phyloP scores from a whole-genome alignment of 768 basidiomycete species.

The Dentipellis fragilis region DNA sequence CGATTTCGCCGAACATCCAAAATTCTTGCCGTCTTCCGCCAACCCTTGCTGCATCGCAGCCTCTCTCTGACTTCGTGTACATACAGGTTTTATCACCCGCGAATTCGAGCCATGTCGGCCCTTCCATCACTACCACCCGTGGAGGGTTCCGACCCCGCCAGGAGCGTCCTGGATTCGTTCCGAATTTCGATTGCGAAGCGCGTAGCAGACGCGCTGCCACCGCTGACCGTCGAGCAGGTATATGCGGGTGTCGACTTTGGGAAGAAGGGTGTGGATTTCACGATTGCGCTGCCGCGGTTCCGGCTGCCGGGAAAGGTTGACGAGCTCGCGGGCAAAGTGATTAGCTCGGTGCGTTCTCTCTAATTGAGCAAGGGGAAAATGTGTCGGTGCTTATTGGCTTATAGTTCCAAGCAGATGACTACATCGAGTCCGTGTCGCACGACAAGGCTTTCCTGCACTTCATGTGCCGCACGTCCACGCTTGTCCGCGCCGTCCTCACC shows the following conservation, averaged over 20 bases:
- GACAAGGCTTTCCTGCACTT: constrained; percentile 83
- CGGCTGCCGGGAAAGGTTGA: constrained; percentile 76
- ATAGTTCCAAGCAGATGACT: constrained; percentile 81
- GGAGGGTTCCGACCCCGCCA: constrained; percentile 48
- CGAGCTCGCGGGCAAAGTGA: constrained; percentile 62
- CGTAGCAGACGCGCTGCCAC: constrained; percentile 53
- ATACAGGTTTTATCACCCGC: not conserved
- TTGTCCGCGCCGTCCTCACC: constrained; percentile 55
- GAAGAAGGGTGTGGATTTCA: constrained; percentile 91
- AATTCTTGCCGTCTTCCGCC: not conserved
- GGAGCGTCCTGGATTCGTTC: constrained; percentile 66
- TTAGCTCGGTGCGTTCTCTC: constrained; percentile 42
- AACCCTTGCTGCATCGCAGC: not conserved
- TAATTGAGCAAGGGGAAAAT: not conserved
- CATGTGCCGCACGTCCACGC: constrained; percentile 51
- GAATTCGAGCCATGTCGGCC: not conserved
- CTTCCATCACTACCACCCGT: constrained; percentile 30
- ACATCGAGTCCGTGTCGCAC: constrained; percentile 56
- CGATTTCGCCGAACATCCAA: not conserved
- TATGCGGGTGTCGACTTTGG: constrained; percentile 83
- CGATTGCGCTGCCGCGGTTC: constrained; percentile 87
- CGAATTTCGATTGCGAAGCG: constrained; percentile 71
- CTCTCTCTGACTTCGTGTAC: not conserved
- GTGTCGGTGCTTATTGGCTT: not conserved
- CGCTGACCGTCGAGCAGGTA: constrained; percentile 62